Base-by-base conservation (phyloP, 371 early-diverging fungal genomes). In the Rhizopus delemar region DNA sequence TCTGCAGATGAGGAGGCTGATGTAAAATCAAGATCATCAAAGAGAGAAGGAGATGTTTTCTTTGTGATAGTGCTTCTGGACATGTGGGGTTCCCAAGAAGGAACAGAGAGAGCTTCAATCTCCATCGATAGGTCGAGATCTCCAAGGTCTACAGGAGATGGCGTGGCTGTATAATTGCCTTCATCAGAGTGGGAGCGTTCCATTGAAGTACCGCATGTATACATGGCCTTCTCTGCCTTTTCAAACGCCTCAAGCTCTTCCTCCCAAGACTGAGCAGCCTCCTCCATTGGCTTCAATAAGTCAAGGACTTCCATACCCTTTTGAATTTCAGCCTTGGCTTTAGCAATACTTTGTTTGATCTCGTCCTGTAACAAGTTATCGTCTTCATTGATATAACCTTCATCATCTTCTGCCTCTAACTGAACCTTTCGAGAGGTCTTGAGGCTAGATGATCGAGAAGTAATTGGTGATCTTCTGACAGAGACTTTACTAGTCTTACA, bases 311-410 rank as follows among this genome's bases (percentile, higher is more conserved):
- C 73, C 74, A 78, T 75, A 11, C 78, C 83, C 33, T 80, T 80
- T 46, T 76, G 80, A 11, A 86, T 85, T 55, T 86, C 85, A 29
- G 79, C 85, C 46, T 81, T 78, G 34, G 85, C 85, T 63, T 84
- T 84, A 56, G 86, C 87, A 28, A 85, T 64, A 13, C 80, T 82
- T 48, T 81, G 81, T 33, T 75, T 82, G 55, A 81, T 80, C 51
- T 72, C 73, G 29, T 71, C 66, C 56, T 74, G 73, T 31, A 72
- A 62, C 28, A 68, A 31, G 13, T 38, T 16, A 28, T 35, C 43
- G 0, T 60, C 59, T 46, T 73, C 74, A 53, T 73, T 65, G 12
- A 67, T 62, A 51, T 66, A 73, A 0, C 66, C 71, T 56, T 69
- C 73, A n/a, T 72, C 72, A 2, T 70, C 70, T 2, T 71, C 70